Base-by-base conservation (phyloP, 2,329 filamentous ascomycete genomes). In the Cercospora sojina region DNA sequence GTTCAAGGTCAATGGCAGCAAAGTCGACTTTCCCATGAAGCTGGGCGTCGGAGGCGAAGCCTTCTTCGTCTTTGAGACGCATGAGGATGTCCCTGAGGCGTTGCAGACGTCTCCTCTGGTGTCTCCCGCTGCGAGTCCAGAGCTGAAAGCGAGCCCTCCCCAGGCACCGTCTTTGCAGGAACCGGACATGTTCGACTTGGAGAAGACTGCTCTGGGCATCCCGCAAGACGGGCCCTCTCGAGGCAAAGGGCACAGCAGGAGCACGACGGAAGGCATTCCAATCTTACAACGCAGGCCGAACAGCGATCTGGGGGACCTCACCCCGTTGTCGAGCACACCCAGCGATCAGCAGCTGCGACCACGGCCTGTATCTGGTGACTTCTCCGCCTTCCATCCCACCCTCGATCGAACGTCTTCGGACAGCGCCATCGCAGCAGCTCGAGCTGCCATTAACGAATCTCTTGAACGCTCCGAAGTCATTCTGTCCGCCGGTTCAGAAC, bases 1-100 rank as follows among this genome's bases (percentile, higher is more conserved):
- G 80, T 99, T 99, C 82, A 87, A 87, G 74, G 93, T 99, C 85
- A 99, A 99, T 84, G 91, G 91, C 75, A 82, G 86, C 68, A 96
- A 95, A 80, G 93, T 97, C 78, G 86, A 95, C 72, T 97, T 96
- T 83, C 89, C 95, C 56, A 99, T 99, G 95, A 99, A 99, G 82
- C 86, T 99, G 20, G 95, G 95, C 53, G 95, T 99, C 78, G 95
- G 92, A 61, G 95, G 95, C 71, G 95, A 99, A 82, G 95, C 95
- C 27, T 99, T 99, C 82, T 99, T 99, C 79, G 93, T 99, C 70
- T 98, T 99, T 76, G 93, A 98, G 81, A 99, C 95, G 8, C 90
- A 90, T 62, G 92, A 94, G 72, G 90, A 88, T 74, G 95, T 99
- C 66, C 95, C 95, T n/a, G 90, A 91, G 78, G 92, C 91, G 64